Evolutionary conservation across 2,329 filamentous ascomycete species (phyloP).

Genomic region (Phyllosticta capitalensis): DNA sequence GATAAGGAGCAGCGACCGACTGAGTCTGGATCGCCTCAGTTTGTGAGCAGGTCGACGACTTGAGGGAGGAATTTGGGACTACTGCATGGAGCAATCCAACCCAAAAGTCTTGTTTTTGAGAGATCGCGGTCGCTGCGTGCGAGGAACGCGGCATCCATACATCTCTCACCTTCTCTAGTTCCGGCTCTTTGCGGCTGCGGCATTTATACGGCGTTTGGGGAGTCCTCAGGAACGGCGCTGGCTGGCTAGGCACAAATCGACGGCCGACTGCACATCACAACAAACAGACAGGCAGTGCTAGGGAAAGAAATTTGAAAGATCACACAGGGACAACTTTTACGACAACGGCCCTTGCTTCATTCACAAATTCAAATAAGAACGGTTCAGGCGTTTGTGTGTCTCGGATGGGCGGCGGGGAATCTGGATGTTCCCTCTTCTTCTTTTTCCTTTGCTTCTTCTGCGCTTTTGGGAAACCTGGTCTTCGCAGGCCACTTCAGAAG

Average conservation of each 20-base stretch:
- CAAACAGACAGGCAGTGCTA: neutral
- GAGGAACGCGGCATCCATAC: neutral
- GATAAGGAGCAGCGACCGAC: slow-evolving; percentile 61
- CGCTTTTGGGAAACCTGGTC: too few species aligned
- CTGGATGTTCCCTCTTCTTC: too few species aligned
- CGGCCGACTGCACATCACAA: neutral
- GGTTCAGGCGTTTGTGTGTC: too few species aligned
- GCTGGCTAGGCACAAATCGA: neutral
- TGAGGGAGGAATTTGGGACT: neutral
- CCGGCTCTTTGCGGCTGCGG: neutral
- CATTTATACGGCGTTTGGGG: neutral
- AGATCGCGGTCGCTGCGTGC: too few species aligned
- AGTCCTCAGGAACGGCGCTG: neutral
- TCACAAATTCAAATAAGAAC: too few species aligned
- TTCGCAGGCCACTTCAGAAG: too few species aligned
- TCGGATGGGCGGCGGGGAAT: too few species aligned
- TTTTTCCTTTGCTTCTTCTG: too few species aligned
- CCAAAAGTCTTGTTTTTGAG: neutral
- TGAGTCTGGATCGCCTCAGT: slow-evolving; percentile 67
- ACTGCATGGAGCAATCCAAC: neutral
- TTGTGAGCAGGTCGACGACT: slow-evolving; percentile 41
- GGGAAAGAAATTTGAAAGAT: too few species aligned
- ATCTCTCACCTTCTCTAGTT: neutral
- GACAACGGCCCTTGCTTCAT: too few species aligned
- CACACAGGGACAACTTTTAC: too few species aligned